Base-by-base conservation (phyloP, 768 basidiomycete species). In the Ramaria sp. region DNA sequence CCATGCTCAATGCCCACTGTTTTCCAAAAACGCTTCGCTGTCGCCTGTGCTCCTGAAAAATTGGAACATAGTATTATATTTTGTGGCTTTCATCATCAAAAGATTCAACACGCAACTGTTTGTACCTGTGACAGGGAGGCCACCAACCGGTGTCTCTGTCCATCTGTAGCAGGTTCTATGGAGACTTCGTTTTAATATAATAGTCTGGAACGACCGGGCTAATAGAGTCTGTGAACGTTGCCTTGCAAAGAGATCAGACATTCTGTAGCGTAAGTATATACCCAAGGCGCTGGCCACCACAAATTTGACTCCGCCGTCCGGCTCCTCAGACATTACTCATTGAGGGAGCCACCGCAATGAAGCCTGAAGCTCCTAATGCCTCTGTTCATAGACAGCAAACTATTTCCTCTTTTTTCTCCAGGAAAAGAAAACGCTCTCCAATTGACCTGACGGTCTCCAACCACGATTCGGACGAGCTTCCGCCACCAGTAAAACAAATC, bases 1-100 rank as follows among this genome's bases (percentile, higher is more conserved):
- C 60, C 78, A 55, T 75, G 70, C 60, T 86, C 82, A 54, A 97
- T 74, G 17, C 79, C 80, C n/a, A 94, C 96, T 0, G 79, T 80
- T 66, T 92, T 93, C 96, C 96, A 99, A 67, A 98, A 98, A 24
- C 96, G 77, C 62, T 87, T 86, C 69, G 90, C 74, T 1, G 90
- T 88, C 39, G 82, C 79, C 70, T 96, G 91, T 11, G 90, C 91
- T 59, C 87, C 93, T 96, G 63, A 7, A 59, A 49, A 31, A 10
- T 50, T 19, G 13, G 17, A n/a, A 37, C 11, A 46, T 47, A 43
- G 46, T 12, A 11, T n/a, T 22, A 20, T 47, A 30, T 4, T 19
- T 12, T 6, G 13, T 10, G n/a, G 27, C 22, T 13, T 34, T 20
- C 38, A 17, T 22, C 4, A 7, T 19, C 6, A 4, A 43, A 43